phyloP scores from a whole-genome alignment of 78 protist genomes.

The Dictyostelium capitatum region DNA sequence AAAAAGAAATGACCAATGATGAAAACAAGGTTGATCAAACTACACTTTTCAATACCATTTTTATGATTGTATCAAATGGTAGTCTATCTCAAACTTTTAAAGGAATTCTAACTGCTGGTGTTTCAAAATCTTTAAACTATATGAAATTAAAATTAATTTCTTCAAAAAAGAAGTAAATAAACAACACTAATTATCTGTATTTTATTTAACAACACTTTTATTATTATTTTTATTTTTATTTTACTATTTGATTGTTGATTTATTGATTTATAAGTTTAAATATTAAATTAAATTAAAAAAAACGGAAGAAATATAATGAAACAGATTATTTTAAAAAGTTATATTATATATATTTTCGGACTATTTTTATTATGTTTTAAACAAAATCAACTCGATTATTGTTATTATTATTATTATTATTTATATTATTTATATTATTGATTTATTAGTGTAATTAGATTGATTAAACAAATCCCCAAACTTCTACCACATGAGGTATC shows the following conservation, averaged over 20 bases:
- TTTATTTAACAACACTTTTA: too few species aligned
- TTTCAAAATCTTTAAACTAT: slow-evolving; percentile 47
- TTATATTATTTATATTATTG: background rate
- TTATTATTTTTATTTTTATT: too few species aligned
- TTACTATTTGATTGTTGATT: too few species aligned
- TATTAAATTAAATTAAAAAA: too few species aligned
- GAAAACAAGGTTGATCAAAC: background rate
- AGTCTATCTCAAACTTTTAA: slow-evolving; percentile 46
- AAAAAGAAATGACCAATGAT: background rate
- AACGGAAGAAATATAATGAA: too few species aligned
- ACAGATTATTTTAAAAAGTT: too few species aligned
- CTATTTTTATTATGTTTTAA: too few species aligned
- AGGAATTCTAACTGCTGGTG: slow-evolving; percentile 60
- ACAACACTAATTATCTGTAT: too few species aligned
- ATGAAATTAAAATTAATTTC: slow-evolving; percentile 18
- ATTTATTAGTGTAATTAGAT: background rate
- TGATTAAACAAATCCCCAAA: slow-evolving; percentile 27
- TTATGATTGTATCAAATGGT: slow-evolving; percentile 17
- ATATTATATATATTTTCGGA: too few species aligned
- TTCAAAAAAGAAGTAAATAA: slow-evolving; percentile 20
- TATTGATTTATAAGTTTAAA: too few species aligned
- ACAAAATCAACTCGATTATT: too few species aligned
- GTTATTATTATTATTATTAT: too few species aligned
- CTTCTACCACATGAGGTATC: slow-evolving; percentile 53
- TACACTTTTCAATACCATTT: background rate